Percentiles rank a stretch among this genome's conserved stretches.
Conservation (phyloP, 139 green algal species). For the Edaphochlamys debaryana region DNA sequence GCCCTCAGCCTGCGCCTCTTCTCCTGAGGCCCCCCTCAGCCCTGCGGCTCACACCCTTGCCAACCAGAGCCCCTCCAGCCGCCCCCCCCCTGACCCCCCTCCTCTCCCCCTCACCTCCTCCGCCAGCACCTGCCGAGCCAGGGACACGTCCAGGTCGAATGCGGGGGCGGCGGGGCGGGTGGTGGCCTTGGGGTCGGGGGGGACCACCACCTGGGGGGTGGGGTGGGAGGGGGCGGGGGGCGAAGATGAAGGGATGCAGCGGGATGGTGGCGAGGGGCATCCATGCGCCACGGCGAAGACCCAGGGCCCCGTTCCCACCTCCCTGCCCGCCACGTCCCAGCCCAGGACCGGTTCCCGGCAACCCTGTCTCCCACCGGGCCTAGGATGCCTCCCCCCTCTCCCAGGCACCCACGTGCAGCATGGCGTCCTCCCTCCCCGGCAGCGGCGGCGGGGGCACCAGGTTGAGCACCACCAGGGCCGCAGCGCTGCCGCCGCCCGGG, state of each 20-base stretch:
- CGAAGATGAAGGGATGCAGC: too few species aligned
- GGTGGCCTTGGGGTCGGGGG: conserved; percentile 33
- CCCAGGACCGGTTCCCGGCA: too few species aligned
- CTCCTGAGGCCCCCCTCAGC: too few species aligned
- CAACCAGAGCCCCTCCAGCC: neutral
- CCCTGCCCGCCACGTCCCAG: neutral
- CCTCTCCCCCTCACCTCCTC: conserved; percentile 36
- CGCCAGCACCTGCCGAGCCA: conserved; percentile 6
- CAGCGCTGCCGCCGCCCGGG: neutral
- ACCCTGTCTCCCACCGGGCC: too few species aligned
- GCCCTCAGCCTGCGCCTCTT: too few species aligned
- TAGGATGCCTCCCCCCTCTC: too few species aligned
- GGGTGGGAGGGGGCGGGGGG: neutral
- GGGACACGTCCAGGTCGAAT: conserved; percentile 29
- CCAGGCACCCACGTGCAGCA: conserved; percentile 47
- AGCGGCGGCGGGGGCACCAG: conserved; percentile 60
- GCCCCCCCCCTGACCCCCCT: neutral
- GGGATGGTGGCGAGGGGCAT: too few species aligned
- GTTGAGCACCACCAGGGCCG: conserved; percentile 62
- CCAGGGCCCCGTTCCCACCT: conserved; percentile 17
- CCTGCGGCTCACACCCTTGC: too few species aligned
- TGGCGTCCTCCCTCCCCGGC: conserved; percentile 36
- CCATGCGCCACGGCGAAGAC: too few species aligned
- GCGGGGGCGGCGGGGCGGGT: conserved; percentile 31
- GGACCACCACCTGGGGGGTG: conserved; percentile 44